Percentiles rank a stretch among this genome's conserved stretches.
Conservation (phyloP, 2,329 filamentous ascomycete genomes). For the Calonectria pseudoreteaudii region DNA sequence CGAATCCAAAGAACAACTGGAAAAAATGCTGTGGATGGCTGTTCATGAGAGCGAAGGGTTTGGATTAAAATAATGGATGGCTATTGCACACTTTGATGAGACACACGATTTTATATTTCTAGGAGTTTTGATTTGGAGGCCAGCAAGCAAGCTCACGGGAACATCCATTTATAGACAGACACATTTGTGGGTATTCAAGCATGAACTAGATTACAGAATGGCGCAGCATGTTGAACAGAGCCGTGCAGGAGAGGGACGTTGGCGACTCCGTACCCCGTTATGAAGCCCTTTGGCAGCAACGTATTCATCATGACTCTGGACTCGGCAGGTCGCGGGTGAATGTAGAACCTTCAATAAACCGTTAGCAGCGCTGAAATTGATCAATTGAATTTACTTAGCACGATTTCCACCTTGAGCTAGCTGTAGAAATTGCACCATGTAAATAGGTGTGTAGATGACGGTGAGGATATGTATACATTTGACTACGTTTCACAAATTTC, state of each 20-base stretch:
- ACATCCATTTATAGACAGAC: constrained; percentile 26
- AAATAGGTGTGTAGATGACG: neutral
- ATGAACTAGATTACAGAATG: neutral
- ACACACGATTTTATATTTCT: constrained; percentile 30
- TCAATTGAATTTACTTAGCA: neutral
- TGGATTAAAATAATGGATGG: constrained; percentile 76
- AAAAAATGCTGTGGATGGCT: constrained; percentile 82
- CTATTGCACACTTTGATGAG: constrained; percentile 30
- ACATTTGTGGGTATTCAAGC: constrained; percentile 10
- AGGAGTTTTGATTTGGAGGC: constrained; percentile 33
- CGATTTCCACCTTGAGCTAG: neutral
- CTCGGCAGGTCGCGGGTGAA: neutral
- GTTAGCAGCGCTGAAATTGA: neutral
- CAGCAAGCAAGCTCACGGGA: neutral
- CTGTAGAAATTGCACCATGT: neutral
- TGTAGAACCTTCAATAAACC: neutral
- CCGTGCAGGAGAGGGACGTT: neutral
- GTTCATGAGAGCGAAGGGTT: constrained; percentile 94
- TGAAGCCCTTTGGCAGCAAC: neutral
- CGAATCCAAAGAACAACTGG: constrained; percentile 72
- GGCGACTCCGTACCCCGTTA: neutral
- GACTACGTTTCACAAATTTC: neutral
- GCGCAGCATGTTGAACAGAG: neutral
- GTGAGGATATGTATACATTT: neutral
- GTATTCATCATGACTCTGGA: too few species aligned